Percentiles rank a stretch among this genome's conserved stretches.
phyloP scores from a whole-genome alignment of 305 asterid species.

The Fraxinus velutina region DNA sequence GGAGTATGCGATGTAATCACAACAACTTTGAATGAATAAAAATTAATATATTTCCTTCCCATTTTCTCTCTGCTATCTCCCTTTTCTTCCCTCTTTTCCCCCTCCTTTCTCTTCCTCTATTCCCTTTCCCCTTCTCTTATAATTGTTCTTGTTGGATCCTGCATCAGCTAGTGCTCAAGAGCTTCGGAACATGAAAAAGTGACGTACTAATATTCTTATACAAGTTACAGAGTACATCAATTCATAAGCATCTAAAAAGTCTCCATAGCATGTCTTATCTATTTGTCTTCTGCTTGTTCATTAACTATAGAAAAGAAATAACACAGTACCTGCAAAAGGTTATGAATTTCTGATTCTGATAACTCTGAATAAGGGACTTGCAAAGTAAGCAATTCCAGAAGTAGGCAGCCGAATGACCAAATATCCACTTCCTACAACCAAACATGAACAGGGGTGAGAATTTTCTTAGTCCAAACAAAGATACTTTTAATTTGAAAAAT shows the following conservation, averaged over 20 bases:
- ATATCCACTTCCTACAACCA: conserved; percentile 75
- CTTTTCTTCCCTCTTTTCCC: no score
- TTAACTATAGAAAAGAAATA: background rate
- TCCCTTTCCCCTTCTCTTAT: no score
- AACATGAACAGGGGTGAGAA: conserved; percentile 1
- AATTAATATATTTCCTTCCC: no score
- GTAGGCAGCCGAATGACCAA: conserved; percentile 94
- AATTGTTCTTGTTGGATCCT: no score
- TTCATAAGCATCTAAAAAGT: background rate
- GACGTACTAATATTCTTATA: background rate
- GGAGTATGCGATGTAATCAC: no score
- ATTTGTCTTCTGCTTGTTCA: background rate
- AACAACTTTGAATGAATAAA: no score
- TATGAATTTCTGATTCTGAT: conserved; percentile 62
- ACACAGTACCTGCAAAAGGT: conserved; percentile 53
- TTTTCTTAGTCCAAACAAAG: background rate
- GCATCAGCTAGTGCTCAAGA: background rate
- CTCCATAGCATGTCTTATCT: background rate
- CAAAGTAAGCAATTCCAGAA: conserved; percentile 75
- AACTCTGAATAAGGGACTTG: conserved; percentile 61
- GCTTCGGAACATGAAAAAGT: background rate
- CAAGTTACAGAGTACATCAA: background rate
- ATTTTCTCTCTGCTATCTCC: no score
- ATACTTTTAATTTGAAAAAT: background rate
- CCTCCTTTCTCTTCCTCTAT: no score